A percentile compares a stretch with the other conserved stretches of the same genome.
phyloP scores from a whole-genome alignment of 345 rosid genomes.

The Dovyalis caffra region DNA sequence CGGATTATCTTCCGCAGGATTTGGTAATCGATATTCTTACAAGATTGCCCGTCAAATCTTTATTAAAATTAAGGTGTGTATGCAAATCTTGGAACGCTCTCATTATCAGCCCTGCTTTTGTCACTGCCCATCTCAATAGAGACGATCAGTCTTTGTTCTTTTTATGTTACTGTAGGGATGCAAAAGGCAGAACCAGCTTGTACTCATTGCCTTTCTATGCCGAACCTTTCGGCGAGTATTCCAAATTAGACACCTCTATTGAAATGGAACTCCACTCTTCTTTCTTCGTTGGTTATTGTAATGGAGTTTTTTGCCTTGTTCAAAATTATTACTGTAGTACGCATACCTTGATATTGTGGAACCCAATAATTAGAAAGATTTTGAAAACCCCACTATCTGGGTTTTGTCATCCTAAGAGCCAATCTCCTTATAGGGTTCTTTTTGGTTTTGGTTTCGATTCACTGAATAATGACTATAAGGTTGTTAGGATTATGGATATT shows the following conservation, averaged over 20 bases:
- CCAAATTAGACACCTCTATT: no score
- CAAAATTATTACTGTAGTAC: not conserved
- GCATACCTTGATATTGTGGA: not conserved
- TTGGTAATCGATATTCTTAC: not conserved
- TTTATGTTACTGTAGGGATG: no score
- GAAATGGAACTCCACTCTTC: no score
- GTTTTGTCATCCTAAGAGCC: not conserved
- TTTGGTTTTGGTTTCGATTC: slow-evolving; percentile 8
- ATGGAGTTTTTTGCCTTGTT: not conserved
- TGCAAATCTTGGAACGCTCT: not conserved
- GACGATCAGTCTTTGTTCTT: no score
- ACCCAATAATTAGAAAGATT: not conserved
- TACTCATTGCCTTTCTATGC: not conserved
- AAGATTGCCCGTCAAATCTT: not conserved
- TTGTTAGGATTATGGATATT: not conserved
- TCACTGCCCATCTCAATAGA: not conserved
- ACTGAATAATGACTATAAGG: not conserved
- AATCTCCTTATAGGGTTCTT: not conserved
- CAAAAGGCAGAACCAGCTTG: no score
- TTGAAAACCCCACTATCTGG: not conserved
- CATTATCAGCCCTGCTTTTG: not conserved
- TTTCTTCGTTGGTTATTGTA: no score
- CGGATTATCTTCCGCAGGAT: not conserved
- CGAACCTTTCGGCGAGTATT: not conserved
- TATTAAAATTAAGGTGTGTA: not conserved